phyloP scores from a whole-genome alignment of 2,329 filamentous ascomycete genomes.

The Drechmeria coniospora region DNA sequence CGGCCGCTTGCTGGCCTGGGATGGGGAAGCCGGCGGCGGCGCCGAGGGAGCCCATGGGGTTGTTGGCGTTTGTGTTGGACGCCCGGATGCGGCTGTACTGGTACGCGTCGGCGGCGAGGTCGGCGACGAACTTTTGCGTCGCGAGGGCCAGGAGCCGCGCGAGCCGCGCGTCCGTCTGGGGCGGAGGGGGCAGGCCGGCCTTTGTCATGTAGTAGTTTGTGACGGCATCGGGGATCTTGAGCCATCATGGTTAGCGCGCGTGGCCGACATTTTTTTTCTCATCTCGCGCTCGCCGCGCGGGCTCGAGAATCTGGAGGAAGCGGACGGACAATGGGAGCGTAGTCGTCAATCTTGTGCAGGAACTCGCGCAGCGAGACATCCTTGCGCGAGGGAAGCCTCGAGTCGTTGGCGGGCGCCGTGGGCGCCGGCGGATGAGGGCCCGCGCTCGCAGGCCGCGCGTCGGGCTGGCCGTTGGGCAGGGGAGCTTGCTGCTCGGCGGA shows the following conservation, averaged over 20 bases:
- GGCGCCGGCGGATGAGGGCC: constrained; percentile 19
- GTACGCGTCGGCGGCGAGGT: constrained; percentile 93
- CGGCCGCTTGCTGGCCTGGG: constrained; percentile 47
- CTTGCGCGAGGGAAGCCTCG: constrained; percentile 64
- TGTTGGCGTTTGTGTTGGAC: constrained; percentile 73
- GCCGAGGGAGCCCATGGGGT: constrained; percentile 76
- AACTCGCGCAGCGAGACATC: constrained; percentile 89
- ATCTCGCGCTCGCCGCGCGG: not conserved
- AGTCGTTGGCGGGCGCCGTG: constrained; percentile 35
- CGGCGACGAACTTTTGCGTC: constrained; percentile 98
- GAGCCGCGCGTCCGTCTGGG: constrained; percentile 77
- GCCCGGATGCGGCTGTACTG: constrained; percentile 93
- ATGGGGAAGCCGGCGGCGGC: constrained; percentile 56
- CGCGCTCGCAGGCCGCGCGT: constrained; percentile 5
- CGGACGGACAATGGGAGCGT: constrained; percentile 75
- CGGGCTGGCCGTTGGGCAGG: constrained; percentile 12
- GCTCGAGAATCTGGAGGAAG: not conserved
- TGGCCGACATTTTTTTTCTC: not conserved
- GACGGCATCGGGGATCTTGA: constrained; percentile 97
- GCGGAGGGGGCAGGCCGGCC: constrained; percentile 82
- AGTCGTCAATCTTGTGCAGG: constrained; percentile 92
- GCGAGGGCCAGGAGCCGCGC: constrained; percentile 87
- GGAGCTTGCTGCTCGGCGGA: constrained; percentile 14
- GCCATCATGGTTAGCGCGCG: constrained; percentile 1
- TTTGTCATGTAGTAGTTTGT: constrained; percentile 97